These are phyloP conservation scores for Aspergillus mulundensis DNA, from an alignment of 495 filamentous ascomycete species.

Conservation along the genomic window DNA sequence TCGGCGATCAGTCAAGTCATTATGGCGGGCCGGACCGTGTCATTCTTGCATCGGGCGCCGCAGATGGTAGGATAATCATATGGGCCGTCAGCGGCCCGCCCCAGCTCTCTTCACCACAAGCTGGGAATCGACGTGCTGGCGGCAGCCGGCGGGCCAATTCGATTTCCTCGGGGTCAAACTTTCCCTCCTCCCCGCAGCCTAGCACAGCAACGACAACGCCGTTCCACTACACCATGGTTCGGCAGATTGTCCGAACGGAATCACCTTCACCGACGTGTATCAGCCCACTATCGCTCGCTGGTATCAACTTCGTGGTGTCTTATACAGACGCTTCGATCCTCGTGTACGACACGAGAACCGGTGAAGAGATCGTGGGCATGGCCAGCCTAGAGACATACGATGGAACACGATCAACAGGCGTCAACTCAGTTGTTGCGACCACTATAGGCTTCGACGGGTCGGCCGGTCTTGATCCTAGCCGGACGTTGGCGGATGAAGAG, in stretches of 20 bases:
- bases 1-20: slow-evolving; percentile 61
- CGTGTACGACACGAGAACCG: slow-evolving; percentile 85
- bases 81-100: slow-evolving; percentile 95
- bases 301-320: slow-evolving; percentile 89
- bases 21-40: slow-evolving; percentile 79
- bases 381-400: slow-evolving; percentile 90
- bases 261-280: slow-evolving; percentile 87
- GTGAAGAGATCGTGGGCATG: slow-evolving; percentile 90
- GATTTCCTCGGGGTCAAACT: slow-evolving; percentile 84
- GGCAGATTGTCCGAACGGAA: slow-evolving; percentile 70
- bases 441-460: slow-evolving; percentile 72
- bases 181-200: slow-evolving; percentile 86
- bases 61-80: slow-evolving; percentile 87
- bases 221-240: slow-evolving; percentile 69
- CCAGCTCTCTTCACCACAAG: slow-evolving; percentile 73
- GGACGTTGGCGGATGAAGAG: slow-evolving; percentile 61
- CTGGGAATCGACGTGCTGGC: slow-evolving; percentile 60
- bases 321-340: slow-evolving; percentile 86
- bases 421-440: slow-evolving; percentile 89
- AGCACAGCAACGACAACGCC: slow-evolving; percentile 67
- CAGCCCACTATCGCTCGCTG: slow-evolving; percentile 75
- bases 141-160: slow-evolving; percentile 83
- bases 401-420: slow-evolving; percentile 73
- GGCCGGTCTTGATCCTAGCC: slow-evolving; percentile 58
- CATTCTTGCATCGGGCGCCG: slow-evolving; percentile 83